Evolutionary conservation across 2,329 filamentous ascomycete genomes (phyloP).

Genomic region (Stagonosporopsis tanaceti): DNA sequence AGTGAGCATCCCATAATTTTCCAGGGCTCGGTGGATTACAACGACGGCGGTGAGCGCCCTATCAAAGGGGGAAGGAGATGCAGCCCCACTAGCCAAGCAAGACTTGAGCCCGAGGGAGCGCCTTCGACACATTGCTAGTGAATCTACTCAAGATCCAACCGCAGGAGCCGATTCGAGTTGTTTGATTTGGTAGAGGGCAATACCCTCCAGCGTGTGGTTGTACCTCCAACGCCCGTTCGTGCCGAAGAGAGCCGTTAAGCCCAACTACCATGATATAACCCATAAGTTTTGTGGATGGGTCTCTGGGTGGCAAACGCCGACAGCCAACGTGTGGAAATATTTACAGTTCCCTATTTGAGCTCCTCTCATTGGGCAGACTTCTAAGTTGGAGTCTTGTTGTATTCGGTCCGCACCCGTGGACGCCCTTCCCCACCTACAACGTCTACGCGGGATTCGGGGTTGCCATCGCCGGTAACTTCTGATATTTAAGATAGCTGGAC

Average conservation of each 20-base stretch:
- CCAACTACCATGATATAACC: neutral
- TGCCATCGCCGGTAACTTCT: neutral
- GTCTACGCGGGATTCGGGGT: neutral
- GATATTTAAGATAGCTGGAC: neutral
- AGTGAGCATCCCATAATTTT: neutral
- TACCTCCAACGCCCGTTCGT: neutral
- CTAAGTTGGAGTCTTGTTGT: too few species aligned
- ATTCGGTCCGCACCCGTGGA: too few species aligned
- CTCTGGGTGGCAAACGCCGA: too few species aligned
- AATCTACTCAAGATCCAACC: constrained; percentile 1
- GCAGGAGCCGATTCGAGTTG: constrained; percentile 2
- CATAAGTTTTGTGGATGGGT: too few species aligned
- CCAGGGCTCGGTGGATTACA: too few species aligned
- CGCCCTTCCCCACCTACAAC: too few species aligned
- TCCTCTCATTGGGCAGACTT: too few species aligned
- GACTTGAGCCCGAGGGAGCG: constrained; percentile 1
- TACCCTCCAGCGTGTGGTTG: neutral
- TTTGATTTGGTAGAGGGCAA: neutral
- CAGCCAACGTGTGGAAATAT: too few species aligned
- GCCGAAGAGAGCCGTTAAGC: neutral
- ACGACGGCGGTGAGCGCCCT: neutral
- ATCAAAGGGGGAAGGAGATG: neutral
- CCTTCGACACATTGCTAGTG: neutral
- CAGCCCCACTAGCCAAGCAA: constrained; percentile 4
- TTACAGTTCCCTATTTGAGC: too few species aligned